Evolutionary conservation across 2,329 filamentous ascomycete genomes (phyloP), one percentile per base, ranked within the genome.

Genomic region (Dactylellina drechsleri): DNA sequence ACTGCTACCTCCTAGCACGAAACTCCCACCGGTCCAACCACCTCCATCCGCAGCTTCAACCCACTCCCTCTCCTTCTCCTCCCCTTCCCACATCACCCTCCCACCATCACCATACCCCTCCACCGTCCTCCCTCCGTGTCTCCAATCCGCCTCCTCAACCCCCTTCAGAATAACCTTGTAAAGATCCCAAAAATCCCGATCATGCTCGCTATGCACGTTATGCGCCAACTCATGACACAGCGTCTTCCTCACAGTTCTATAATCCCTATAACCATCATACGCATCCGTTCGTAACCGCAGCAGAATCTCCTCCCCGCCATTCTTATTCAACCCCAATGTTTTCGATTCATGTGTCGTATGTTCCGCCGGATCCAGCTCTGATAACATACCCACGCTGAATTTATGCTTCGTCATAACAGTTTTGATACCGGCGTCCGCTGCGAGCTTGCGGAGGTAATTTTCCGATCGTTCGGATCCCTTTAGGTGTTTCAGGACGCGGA

Each of bases 191-290:
- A 99, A 99, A 54, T 91, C 84, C 16, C 88, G 85, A 82, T 98
- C 93, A 81, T 99, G 95, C 0, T 91, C 88, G 0, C 91, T 86
- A 83, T 91, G 90, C 8, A 97, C 92, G 79, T 97, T 97, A 82
- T 99, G 95, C 77, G 93, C 90, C 16, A 99, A 85, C 84, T 99
- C 95, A 83, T 99, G 95, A 80, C 94, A 98, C 12, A 99, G 85
- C 53, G 95, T 98, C 78, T 91, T 92, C 60, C 95, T 87, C 57
- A 99, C 96, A 0, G 91, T 93, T 79, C 90, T 90, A 83, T 98
- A 99, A 81, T 97, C 92, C 43, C 95, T 85, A 80, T 97, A 98
- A 0, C 95, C 95, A 81, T 97, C 93, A 81, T 95, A 92, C 1
- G 91, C 92, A 83, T 99, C 95, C 0, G 95, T 98, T n/a, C 95